Percentiles rank a stretch among this genome's conserved stretches.
phyloP scores from a whole-genome alignment of 225 moss, liverwort and hornwort genomes.

The Pseudoscleropodium purum region DNA sequence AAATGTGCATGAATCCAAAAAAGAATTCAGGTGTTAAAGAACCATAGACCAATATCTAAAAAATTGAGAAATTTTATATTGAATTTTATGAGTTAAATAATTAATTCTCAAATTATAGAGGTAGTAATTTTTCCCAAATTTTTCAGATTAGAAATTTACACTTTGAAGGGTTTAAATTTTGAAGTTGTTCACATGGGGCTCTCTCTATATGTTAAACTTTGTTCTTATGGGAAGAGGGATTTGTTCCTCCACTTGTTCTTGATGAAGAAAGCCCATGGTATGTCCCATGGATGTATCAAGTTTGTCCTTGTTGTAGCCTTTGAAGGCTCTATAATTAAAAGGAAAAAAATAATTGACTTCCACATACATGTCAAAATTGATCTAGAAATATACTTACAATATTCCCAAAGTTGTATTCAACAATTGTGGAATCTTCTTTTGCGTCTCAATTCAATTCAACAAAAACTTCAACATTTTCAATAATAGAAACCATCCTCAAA shows the following conservation, averaged over 20 bases:
- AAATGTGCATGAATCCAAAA: not conserved
- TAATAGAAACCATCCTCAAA: not conserved
- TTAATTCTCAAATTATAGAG: not conserved
- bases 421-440: not conserved
- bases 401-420: not conserved
- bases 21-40: not conserved
- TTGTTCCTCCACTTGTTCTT: too few relatives aligned
- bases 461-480: too few relatives aligned
- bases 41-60: too few relatives aligned
- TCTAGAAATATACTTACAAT: not conserved
- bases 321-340: too few relatives aligned
- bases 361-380: too few relatives aligned
- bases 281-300: too few relatives aligned
- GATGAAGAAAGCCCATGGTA: too few relatives aligned
- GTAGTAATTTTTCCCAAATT: not conserved
- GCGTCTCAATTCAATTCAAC: rapidly evolving
- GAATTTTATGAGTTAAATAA: not conserved
- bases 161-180: not conserved
- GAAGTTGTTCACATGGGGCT: too few relatives aligned
- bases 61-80: not conserved
- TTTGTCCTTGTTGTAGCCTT: too few relatives aligned
- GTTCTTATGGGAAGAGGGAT: too few relatives aligned
- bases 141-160: rapidly evolving
- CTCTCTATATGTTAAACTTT: too few relatives aligned
- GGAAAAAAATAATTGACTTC: not conserved